Evolutionary conservation across 2,329 filamentous ascomycete genomes (phyloP).

Genomic region (Penicillium sp.): DNA sequence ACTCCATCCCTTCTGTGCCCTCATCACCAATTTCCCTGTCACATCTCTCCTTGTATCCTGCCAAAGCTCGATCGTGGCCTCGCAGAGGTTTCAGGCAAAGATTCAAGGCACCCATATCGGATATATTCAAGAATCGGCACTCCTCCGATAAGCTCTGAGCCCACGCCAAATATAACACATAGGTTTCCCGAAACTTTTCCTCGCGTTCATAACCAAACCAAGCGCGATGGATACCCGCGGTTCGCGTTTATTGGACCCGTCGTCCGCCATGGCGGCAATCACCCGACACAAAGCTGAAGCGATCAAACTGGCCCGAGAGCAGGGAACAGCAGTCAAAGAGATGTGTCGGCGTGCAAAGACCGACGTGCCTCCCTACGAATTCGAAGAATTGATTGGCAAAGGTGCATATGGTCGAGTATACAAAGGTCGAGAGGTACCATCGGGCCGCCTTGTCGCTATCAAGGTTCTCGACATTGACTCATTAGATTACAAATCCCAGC

Average conservation of each 20-base stretch:
- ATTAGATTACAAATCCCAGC: conserved; percentile 46
- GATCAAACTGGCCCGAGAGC: conserved; percentile 47
- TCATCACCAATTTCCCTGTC: neutral
- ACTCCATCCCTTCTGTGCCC: neutral
- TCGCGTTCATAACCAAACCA: neutral
- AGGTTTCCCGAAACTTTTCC: neutral
- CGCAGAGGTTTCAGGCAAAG: neutral
- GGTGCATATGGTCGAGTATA: conserved; percentile 53
- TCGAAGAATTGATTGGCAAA: conserved; percentile 53
- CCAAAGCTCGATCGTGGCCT: neutral
- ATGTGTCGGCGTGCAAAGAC: conserved; percentile 48
- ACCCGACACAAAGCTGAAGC: conserved; percentile 51
- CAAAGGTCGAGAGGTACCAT: conserved; percentile 45
- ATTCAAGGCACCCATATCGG: neutral
- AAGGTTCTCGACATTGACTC: conserved; percentile 53
- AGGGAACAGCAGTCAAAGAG: conserved; percentile 45
- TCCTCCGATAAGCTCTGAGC: neutral
- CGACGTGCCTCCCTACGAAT: conserved; percentile 47
- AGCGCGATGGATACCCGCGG: conserved; percentile 31
- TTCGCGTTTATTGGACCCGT: conserved; percentile 41
- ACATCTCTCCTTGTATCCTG: neutral
- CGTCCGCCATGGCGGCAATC: conserved; percentile 45
- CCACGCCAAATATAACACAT: neutral
- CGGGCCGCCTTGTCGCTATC: conserved; percentile 48
- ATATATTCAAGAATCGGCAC: conserved; percentile 1